Base-by-base conservation (phyloP, 768 basidiomycete species). In the Boletales sp. region DNA sequence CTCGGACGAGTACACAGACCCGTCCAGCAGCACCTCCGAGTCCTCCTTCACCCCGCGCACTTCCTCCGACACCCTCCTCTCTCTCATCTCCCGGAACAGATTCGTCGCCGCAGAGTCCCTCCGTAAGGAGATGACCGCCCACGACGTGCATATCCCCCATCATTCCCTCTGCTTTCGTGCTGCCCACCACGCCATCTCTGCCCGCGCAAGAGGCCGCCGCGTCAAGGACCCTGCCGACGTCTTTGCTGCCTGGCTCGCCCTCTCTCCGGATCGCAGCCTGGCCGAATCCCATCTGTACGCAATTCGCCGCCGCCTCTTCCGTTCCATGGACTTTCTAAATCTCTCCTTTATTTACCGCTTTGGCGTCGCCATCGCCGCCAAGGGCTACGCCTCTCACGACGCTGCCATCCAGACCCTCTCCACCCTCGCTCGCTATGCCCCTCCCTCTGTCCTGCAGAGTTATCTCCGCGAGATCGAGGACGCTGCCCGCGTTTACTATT, bases 181-280 rank as follows among this genome's bases (percentile, higher is more conserved):
- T 11, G 77, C 76, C 3, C 38, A 66, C 1, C 47, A 69, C 47
- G 59, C 64, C 24, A 27, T 27, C 24, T 27, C 24, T 27, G 24
- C 5, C 24, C 24, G 24, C 24, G 6, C 24, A 27, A 27, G 24
- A 27, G 3, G 7, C 24, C 24, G 3, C 24, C 24, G 24, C 24
- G 7, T 27, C 24, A 11, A 50, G 47, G 32, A 51, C 8, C 57
- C 61, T n/a, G 3, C 51, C 31, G 57, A 58, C 2, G 19, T 50
- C 2, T 67, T 67, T n/a, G 71, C 73, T 40, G 51, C 59, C 13
- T 82, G 81, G 80, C 58, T 78, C 45, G 63, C 69, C 5, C 67
- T 79, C 37, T 57, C 71, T 12, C 79, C 80, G 5, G 56, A 65
- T 32, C 67, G 65, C 3, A 45, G 61, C 24, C 48, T 13, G 43